phyloP scores from a whole-genome alignment of 768 basidiomycete species.

The Lentinula boryana region DNA sequence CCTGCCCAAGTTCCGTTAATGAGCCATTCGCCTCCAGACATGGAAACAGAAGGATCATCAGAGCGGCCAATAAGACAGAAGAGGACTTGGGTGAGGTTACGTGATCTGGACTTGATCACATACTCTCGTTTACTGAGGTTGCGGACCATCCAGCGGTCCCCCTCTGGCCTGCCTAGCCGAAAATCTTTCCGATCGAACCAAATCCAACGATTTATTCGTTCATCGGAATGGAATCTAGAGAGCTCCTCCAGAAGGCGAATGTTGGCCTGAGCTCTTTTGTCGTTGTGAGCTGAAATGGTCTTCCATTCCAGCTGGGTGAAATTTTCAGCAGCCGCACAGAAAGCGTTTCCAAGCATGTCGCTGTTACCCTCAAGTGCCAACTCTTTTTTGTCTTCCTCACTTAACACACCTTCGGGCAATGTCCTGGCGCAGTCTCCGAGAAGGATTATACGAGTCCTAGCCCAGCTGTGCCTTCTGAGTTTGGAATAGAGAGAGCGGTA shows the following conservation, averaged over 20 bases:
- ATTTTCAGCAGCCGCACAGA: neutral
- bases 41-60: neutral
- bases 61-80: neutral
- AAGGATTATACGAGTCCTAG: neutral
- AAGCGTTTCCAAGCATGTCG: neutral
- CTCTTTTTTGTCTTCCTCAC: neutral
- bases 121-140: neutral
- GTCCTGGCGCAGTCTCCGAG: neutral
- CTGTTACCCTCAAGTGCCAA: neutral
- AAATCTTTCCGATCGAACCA: neutral
- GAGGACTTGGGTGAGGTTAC: neutral
- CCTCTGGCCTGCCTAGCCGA: neutral
- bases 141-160: neutral
- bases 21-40: neutral
- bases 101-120: neutral
- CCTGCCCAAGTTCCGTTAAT: neutral
- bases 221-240: neutral
- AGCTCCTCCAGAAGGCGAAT: neutral
- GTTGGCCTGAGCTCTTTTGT: neutral
- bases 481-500: neutral
- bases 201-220: neutral
- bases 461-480: neutral
- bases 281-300: neutral
- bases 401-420: neutral
- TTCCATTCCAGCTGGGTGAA: neutral